Percentiles rank a stretch among this genome's conserved stretches.
These are phyloP conservation scores for Paraphaeosphaeria sporulosa DNA, from an alignment of 2,329 filamentous ascomycete genomes.

Conservation along the genomic window DNA sequence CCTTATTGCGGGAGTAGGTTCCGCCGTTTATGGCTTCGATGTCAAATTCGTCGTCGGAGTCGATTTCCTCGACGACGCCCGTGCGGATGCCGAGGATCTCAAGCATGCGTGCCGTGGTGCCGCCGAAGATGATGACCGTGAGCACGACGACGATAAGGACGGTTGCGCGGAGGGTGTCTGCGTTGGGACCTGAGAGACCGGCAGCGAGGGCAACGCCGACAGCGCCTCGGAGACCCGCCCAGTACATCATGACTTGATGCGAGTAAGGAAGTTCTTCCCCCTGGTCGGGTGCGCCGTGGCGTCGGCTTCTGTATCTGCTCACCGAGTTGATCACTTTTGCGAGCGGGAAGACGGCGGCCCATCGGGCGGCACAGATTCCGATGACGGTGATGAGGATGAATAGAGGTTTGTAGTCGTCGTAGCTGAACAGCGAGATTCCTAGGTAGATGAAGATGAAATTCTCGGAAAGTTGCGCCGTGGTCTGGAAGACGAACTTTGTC, in stretches of 20 bases:
- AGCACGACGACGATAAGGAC: conserved; percentile 97
- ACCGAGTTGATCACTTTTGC: conserved; percentile 92
- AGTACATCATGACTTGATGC: conserved; percentile 99
- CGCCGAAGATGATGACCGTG: conserved; percentile 98
- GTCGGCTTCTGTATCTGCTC: conserved; percentile 82
- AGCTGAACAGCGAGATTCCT: conserved; percentile 91
- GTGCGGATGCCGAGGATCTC: conserved; percentile 97
- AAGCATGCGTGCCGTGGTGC: conserved; percentile 95
- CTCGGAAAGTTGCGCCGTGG: conserved; percentile 92
- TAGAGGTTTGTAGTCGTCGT: conserved; percentile 89
- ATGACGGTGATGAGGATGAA: conserved; percentile 93
- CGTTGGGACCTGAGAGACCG: conserved; percentile 82
- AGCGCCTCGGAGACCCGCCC: conserved; percentile 93
- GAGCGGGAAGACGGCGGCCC: conserved; percentile 93
- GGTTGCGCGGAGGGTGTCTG: conserved; percentile 84
- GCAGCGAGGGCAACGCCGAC: conserved; percentile 95
- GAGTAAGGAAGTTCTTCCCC: conserved; percentile 90
- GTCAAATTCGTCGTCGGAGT: conserved; percentile 98
- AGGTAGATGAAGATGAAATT: conserved; percentile 99
- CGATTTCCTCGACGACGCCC: conserved; percentile 94
- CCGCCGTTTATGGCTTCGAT: conserved; percentile 76
- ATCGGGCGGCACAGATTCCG: conserved; percentile 90
- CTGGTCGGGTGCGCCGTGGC: conserved; percentile 73
- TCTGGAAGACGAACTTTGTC: conserved; percentile 96
- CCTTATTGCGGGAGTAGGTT: conserved; percentile 81